Evolutionary conservation across 768 basidiomycete genomes (phyloP).

Genomic region (Boletus speciosus): DNA sequence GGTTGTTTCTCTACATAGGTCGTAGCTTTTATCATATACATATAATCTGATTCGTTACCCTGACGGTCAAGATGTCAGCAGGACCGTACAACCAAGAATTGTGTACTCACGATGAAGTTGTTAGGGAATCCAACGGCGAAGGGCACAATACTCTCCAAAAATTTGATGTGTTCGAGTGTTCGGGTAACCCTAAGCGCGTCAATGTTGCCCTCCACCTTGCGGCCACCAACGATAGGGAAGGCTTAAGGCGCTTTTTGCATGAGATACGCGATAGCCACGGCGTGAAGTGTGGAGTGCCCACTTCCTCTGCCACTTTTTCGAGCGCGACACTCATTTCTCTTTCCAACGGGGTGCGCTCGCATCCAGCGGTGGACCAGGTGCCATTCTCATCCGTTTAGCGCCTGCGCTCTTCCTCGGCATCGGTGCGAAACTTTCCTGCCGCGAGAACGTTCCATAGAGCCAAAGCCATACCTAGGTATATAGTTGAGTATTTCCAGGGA

Average conservation of each 20-base stretch:
- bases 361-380: conserved; percentile 12
- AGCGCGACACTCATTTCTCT: conserved; percentile 33
- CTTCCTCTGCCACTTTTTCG: conserved; percentile 36
- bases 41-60: conserved; percentile 27
- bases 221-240: conserved; percentile 34
- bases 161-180: conserved; percentile 33
- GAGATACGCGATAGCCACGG: conserved; percentile 42
- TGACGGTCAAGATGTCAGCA: not conserved
- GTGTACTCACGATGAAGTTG: conserved; percentile 26
- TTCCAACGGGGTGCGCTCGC: conserved; percentile 35
- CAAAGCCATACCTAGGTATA: conserved; percentile 17
- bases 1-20: conserved; percentile 21
- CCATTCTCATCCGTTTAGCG: conserved; percentile 36
- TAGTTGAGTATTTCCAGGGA: conserved; percentile 1
- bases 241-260: conserved; percentile 39
- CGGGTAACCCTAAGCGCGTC: conserved; percentile 39
- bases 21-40: conserved; percentile 9
- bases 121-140: conserved; percentile 39
- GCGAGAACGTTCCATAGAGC: conserved; percentile 36
- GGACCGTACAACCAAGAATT: not conserved
- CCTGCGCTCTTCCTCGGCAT: conserved; percentile 27
- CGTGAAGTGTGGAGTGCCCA: conserved; percentile 34
- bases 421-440: conserved; percentile 26
- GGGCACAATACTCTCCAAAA: conserved; percentile 29
- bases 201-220: conserved; percentile 42